Conservation (phyloP, 1,139 yeast species). For the Debaryomyces sp. region DNA sequence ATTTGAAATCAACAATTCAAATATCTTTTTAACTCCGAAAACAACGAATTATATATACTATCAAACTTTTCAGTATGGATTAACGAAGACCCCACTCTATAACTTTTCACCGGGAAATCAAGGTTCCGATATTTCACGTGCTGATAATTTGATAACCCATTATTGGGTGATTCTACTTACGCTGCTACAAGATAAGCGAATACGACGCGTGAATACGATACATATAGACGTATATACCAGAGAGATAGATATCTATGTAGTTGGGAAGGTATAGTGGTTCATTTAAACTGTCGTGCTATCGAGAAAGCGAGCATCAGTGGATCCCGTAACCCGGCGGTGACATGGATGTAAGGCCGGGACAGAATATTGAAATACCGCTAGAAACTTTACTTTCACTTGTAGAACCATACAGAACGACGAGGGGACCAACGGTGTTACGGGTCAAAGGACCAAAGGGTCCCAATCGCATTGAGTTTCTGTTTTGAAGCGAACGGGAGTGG, state of each 20-base stretch:
- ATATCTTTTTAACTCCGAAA: neutral
- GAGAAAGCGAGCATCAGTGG: neutral
- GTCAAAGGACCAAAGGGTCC: neutral
- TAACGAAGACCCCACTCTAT: constrained; percentile 2
- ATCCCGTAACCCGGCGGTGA: neutral
- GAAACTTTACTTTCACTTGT: neutral
- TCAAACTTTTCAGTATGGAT: neutral
- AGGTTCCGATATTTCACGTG: constrained; percentile 5
- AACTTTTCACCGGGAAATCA: neutral
- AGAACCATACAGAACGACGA: neutral
- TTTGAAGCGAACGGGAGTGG: neutral
- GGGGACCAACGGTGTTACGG: neutral
- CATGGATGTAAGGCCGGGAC: neutral
- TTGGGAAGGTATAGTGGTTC: neutral
- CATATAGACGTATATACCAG: neutral
- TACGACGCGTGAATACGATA: neutral
- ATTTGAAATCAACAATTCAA: neutral
- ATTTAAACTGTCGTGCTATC: neutral
- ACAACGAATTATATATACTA: neutral
- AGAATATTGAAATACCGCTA: neutral
- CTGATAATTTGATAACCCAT: neutral
- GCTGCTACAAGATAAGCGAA: neutral
- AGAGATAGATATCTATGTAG: neutral
- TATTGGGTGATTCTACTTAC: neutral
- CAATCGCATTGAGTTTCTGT: neutral